Base-by-base conservation (phyloP, 768 basidiomycete genomes). In the Russula compacta region DNA sequence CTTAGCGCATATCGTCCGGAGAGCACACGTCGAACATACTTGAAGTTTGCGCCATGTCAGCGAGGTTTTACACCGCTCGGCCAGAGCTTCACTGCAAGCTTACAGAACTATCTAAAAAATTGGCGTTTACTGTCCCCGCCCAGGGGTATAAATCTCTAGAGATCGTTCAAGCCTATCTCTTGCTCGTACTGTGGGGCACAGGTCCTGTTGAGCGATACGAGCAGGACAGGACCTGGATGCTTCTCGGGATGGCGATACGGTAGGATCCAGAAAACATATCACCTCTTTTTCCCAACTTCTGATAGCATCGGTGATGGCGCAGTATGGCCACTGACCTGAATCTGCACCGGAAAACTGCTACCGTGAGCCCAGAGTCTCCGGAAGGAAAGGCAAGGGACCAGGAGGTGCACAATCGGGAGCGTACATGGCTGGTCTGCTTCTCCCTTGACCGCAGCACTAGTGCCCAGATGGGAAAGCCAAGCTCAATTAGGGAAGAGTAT, bases 321-420 rank as follows among this genome's bases (percentile, higher is more conserved):
- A 92, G 95, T 56, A 94, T 97, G 89, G 97, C 88, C 10, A 95
- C 90, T 14, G 97, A 99, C 73, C 76, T 99, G 38, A 98, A 98
- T 71, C 74, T 99, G 58, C 95, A 98, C 70, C 85, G 95, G 57
- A 95, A 95, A 71, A 87, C 88, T 8, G 76, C 75, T 19, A 70
- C 74, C 39, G 78, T 75, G 21, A 82, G 78, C 64, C 77, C 79
- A 24, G 87, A 92, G 62, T 85, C 86, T 1, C 77, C 85, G n/a
- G 93, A 95, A 69, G 89, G 86, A 38, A 81, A 80, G 56, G 83
- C 86, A 24, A 83, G 89, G 56, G 92, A 90, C 69, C 73, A 80
- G 60, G 90, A 98, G 75, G 85, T 97, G 12, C 86, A 90, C 73
- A 99, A 98, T 71, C 83, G 97, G 48, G 95, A 98, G 73, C 77